phyloP scores from a whole-genome alignment of 768 basidiomycete genomes.

The Suillus decipiens region DNA sequence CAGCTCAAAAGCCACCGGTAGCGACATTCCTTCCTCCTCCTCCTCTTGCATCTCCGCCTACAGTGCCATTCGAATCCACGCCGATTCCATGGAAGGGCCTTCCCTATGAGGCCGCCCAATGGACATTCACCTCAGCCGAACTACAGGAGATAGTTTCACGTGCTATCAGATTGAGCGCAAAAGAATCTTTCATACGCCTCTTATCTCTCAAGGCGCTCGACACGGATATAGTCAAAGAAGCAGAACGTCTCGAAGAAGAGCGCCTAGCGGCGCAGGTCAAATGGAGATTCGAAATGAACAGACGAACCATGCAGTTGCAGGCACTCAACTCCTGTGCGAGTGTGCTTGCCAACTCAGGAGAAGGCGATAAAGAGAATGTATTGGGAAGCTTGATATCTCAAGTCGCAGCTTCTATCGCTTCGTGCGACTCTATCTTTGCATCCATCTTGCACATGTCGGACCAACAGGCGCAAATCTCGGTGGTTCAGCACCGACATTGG shows the following conservation, averaged over 20 bases:
- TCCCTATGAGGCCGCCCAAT: slow-evolving; percentile 71
- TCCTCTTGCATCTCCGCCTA: slow-evolving; percentile 48
- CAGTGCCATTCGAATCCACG: slow-evolving; percentile 55
- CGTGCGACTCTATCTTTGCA: slow-evolving; percentile 58
- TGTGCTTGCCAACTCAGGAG: slow-evolving; percentile 24
- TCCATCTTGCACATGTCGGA: slow-evolving; percentile 60
- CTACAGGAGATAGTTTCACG: slow-evolving; percentile 73
- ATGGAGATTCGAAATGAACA: slow-evolving; percentile 66
- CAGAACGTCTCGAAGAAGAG: slow-evolving; percentile 53
- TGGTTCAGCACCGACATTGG: slow-evolving; percentile 64
- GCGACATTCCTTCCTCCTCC: slow-evolving; percentile 30
- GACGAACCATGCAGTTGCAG: slow-evolving; percentile 71
- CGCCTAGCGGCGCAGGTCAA: slow-evolving; percentile 60
- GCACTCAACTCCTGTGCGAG: slow-evolving; percentile 59
- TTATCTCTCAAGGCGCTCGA: slow-evolving; percentile 66
- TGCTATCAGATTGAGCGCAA: slow-evolving; percentile 68
- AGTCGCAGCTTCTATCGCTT: slow-evolving; percentile 56
- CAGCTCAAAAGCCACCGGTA: slow-evolving; percentile 1
- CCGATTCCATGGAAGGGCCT: slow-evolving; percentile 69
- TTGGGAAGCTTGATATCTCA: slow-evolving; percentile 53
- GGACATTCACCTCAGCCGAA: slow-evolving; percentile 50
- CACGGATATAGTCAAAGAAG: slow-evolving; percentile 55
- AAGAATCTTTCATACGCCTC: slow-evolving; percentile 71
- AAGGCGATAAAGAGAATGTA: slow-evolving; percentile 38
- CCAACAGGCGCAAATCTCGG: slow-evolving; percentile 64